Percentiles rank a stretch among this genome's conserved stretches.
Evolutionary conservation across 768 basidiomycete genomes (phyloP).

Genomic region (Hygrophoropsis aurantiaca): DNA sequence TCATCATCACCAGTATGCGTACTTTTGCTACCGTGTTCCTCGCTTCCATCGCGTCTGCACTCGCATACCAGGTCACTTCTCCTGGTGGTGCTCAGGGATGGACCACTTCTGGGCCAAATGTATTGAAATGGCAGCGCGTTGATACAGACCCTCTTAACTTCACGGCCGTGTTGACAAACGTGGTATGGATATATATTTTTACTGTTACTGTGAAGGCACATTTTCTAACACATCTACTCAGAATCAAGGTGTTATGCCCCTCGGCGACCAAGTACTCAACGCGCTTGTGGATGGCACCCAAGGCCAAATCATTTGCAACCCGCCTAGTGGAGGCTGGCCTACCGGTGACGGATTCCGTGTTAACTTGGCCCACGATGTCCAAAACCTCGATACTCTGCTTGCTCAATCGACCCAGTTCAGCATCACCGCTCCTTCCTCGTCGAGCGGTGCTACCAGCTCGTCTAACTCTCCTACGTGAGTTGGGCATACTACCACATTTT

Average conservation of each 20-base stretch:
- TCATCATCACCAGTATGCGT: conserved; percentile 40
- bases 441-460: conserved; percentile 10
- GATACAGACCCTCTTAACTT: conserved; percentile 68
- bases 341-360: conserved; percentile 62
- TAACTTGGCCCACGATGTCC: conserved; percentile 59
- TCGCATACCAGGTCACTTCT: conserved; percentile 61
- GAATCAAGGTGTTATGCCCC: conserved; percentile 34
- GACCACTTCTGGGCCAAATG: conserved; percentile 53
- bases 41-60: conserved; percentile 50
- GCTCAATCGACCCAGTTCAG: conserved; percentile 72
- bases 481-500: too few relatives aligned
- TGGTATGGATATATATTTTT: conserved; percentile 36
- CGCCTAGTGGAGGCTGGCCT: conserved; percentile 69
- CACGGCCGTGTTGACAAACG: conserved; percentile 65
- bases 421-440: conserved; percentile 33
- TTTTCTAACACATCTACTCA: conserved; percentile 16
- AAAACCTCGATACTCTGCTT: conserved; percentile 51
- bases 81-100: conserved; percentile 53
- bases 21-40: conserved; percentile 43
- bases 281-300: conserved; percentile 53
- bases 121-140: conserved; percentile 64
- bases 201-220: background rate
- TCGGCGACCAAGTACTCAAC: conserved; percentile 47
- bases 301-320: conserved; percentile 39
- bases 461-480: conserved; percentile 14